Percentiles rank a stretch among this genome's conserved stretches.
phyloP scores from a whole-genome alignment of 2,329 filamentous ascomycete genomes.

The Ascochyta fabae region DNA sequence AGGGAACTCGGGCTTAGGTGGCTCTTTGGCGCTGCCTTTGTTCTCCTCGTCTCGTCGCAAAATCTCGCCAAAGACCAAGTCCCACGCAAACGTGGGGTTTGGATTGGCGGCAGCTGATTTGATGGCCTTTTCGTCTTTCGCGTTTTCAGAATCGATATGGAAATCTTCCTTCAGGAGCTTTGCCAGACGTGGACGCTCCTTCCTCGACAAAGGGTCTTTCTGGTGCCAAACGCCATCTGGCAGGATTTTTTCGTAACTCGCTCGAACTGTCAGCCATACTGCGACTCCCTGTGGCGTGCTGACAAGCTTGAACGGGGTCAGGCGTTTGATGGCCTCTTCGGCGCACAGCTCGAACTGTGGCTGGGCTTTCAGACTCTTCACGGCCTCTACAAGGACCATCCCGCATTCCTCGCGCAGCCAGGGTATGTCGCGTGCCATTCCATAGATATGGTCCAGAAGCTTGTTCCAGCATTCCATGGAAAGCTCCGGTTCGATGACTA shows the following conservation, averaged over 20 bases:
- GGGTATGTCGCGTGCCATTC: conserved; percentile 78
- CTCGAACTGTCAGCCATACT: conserved; percentile 78
- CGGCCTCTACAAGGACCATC: conserved; percentile 76
- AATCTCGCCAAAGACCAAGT: conserved; percentile 68
- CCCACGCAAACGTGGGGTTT: conserved; percentile 88
- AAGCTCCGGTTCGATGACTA: conserved; percentile 67
- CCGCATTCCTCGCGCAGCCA: conserved; percentile 91
- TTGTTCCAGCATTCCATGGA: conserved; percentile 65
- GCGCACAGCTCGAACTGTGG: conserved; percentile 62
- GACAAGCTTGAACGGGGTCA: conserved; percentile 70
- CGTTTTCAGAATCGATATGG: conserved; percentile 56
- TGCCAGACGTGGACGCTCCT: conserved; percentile 72
- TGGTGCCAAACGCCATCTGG: conserved; percentile 75
- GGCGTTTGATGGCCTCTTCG: conserved; percentile 66
- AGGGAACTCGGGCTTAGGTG: conserved; percentile 61
- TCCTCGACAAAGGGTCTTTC: conserved; percentile 73
- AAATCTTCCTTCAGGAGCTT: conserved; percentile 81
- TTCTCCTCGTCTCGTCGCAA: conserved; percentile 33
- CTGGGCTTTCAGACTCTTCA: conserved; percentile 61
- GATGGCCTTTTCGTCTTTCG: conserved; percentile 50
- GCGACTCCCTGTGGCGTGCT: conserved; percentile 89
- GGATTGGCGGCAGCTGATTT: conserved; percentile 79
- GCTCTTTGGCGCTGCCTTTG: conserved; percentile 40
- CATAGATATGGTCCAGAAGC: conserved; percentile 75
- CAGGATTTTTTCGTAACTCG: conserved; percentile 67